These are phyloP conservation scores for Micromonas commoda DNA, from an alignment of 139 green algal genomes.

Conservation along the genomic window DNA sequence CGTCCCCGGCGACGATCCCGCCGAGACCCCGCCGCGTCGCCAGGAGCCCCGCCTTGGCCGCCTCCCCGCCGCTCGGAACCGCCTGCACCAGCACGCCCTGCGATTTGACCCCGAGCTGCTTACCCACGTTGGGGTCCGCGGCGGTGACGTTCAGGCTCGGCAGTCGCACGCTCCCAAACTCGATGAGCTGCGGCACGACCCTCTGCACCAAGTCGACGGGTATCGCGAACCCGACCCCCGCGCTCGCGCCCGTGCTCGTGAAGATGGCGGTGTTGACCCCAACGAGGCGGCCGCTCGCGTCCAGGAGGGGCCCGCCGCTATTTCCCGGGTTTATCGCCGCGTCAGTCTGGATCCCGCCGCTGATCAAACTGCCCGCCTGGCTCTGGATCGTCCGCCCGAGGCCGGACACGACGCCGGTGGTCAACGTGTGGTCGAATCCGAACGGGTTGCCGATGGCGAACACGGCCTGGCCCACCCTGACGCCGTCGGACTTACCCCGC, in stretches of 20 bases:
- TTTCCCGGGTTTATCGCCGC: conserved; percentile 70
- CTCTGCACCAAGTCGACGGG: conserved; percentile 36
- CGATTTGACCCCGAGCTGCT: background rate
- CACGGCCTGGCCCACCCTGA: conserved; percentile 46
- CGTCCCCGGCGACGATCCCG: conserved; percentile 9
- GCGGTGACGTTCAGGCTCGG: conserved; percentile 21
- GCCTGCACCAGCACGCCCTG: background rate
- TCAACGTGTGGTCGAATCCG: conserved; percentile 50
- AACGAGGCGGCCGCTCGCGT: conserved; percentile 52
- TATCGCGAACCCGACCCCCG: conserved; percentile 37
- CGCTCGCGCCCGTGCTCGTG: conserved; percentile 31
- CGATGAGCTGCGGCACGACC: conserved; percentile 27
- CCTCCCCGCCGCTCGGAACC: background rate
- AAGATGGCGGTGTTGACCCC: conserved; percentile 74
- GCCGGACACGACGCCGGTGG: conserved; percentile 41
- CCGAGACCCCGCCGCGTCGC: conserved; percentile 5
- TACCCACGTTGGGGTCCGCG: background rate
- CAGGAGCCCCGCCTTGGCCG: conserved; percentile 8
- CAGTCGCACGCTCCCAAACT: conserved; percentile 4
- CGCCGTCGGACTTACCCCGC: background rate
- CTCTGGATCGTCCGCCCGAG: conserved; percentile 52
- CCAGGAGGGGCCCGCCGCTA: conserved; percentile 70
- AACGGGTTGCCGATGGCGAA: conserved; percentile 55
- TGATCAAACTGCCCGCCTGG: conserved; percentile 57
- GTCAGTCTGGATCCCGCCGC: conserved; percentile 69